A percentile compares a stretch with the other conserved stretches of the same genome.
Evolutionary conservation across 306 rosid genomes (phyloP).

Genomic region (Acacia melanoxylon): DNA sequence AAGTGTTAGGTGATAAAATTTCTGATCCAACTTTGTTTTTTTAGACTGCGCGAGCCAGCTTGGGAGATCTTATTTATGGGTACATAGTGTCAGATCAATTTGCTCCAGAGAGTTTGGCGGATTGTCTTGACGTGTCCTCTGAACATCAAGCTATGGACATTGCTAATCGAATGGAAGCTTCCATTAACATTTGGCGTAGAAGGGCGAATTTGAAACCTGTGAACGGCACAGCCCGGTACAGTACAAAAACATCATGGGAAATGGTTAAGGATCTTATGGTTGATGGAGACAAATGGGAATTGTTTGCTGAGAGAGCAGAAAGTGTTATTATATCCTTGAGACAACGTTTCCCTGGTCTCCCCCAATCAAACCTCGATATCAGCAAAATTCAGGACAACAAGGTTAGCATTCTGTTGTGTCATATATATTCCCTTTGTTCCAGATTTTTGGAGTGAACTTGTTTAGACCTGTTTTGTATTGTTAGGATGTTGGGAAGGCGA

Average conservation of each 20-base stretch:
- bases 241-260: slow-evolving; percentile 92
- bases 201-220: slow-evolving; percentile 58
- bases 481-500: slow-evolving; percentile 91
- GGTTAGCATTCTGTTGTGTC: slow-evolving; percentile 37
- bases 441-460: neutral
- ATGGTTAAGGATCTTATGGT: slow-evolving; percentile 93
- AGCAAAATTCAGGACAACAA: slow-evolving; percentile 95
- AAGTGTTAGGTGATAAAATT: neutral
- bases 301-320: slow-evolving; percentile 92
- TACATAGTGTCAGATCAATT: slow-evolving; percentile 87
- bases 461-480: slow-evolving; percentile 13
- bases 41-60: slow-evolving; percentile 77
- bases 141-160: slow-evolving; percentile 96
- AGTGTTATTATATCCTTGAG: slow-evolving; percentile 76
- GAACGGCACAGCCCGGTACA: slow-evolving; percentile 37
- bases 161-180: slow-evolving; percentile 81
- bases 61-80: slow-evolving; percentile 91
- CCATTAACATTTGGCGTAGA: slow-evolving; percentile 71
- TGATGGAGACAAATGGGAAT: slow-evolving; percentile 81
- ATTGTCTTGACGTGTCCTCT: slow-evolving; percentile 83
- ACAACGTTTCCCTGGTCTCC: slow-evolving; percentile 92
- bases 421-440: neutral
- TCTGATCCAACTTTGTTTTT: slow-evolving; percentile 30
- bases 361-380: slow-evolving; percentile 86
- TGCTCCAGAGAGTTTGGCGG: slow-evolving; percentile 79